phyloP scores from a whole-genome alignment of 345 rosid species.

The Angophora floribunda region DNA sequence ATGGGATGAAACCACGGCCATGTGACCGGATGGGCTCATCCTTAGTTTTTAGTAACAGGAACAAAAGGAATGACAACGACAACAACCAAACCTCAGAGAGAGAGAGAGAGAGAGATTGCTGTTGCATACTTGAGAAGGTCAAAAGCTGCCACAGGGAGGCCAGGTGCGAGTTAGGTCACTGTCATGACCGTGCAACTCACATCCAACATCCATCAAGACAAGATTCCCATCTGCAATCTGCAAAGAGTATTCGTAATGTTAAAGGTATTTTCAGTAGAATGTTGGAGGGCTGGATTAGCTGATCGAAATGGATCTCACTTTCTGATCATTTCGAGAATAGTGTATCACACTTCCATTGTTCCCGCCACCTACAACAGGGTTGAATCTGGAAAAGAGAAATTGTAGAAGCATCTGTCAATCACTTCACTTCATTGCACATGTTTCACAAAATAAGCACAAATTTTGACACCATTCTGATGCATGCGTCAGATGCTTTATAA shows the following conservation, averaged over 20 bases:
- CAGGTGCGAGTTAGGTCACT: conserved; percentile 98
- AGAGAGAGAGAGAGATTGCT: not conserved
- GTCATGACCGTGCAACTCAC: conserved; percentile 90
- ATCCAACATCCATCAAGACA: conserved; percentile 96
- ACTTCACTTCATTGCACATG: not conserved
- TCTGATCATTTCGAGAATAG: conserved; percentile 90
- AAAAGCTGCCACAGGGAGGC: conserved; percentile 81
- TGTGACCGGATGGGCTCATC: not conserved
- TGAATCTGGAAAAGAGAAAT: conserved; percentile 41
- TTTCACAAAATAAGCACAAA: not conserved
- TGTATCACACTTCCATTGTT: conserved; percentile 81
- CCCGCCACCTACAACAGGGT: conserved; percentile 97
- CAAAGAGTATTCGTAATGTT: not conserved
- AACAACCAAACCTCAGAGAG: not conserved
- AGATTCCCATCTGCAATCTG: conserved; percentile 83
- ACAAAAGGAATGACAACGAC: rapidly evolving
- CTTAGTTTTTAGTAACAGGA: not conserved
- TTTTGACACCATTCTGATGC: not conserved
- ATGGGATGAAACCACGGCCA: not conserved
- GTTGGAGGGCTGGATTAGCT: not conserved
- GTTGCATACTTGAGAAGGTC: conserved; percentile 54
- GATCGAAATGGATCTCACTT: conserved; percentile 30
- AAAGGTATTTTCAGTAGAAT: not conserved
- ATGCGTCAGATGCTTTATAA: not conserved
- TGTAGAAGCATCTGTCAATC: not conserved